Evolutionary conservation across 2,329 filamentous ascomycete species (phyloP).

Genomic region (Aspergillus pseudoviridinutans): DNA sequence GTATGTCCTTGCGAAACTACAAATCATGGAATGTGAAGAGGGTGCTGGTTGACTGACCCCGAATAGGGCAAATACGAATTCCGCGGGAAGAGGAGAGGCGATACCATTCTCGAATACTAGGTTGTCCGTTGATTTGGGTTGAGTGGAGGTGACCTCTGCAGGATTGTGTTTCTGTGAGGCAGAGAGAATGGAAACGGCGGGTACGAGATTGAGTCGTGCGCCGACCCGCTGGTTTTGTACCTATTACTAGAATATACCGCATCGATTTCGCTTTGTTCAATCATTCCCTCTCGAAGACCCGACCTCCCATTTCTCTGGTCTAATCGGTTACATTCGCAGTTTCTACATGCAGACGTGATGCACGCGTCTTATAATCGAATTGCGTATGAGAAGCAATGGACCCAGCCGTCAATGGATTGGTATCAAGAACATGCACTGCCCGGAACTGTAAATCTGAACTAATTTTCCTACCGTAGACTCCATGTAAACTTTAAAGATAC

Average conservation of each 20-base stretch:
- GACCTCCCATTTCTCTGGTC: background rate
- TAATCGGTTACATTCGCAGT: background rate
- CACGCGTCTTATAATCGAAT: no score
- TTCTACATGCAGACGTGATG: no score
- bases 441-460: background rate
- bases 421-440: background rate
- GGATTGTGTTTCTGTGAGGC: background rate
- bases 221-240: constrained; percentile 28
- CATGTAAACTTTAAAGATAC: background rate
- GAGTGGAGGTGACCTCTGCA: background rate
- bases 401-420: no score
- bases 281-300: background rate
- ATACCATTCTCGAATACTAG: constrained; percentile 76
- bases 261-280: constrained; percentile 18
- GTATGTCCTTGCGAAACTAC: constrained; percentile 52
- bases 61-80: constrained; percentile 78
- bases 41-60: constrained; percentile 16
- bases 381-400: no score
- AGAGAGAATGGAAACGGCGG: background rate
- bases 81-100: constrained; percentile 82
- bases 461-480: background rate
- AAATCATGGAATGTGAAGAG: background rate
- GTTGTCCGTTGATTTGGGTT: background rate
- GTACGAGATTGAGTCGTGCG: background rate
- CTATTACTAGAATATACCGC: constrained; percentile 33